phyloP scores from a whole-genome alignment of 306 rosid species.

The Lathyrus aphaca region DNA sequence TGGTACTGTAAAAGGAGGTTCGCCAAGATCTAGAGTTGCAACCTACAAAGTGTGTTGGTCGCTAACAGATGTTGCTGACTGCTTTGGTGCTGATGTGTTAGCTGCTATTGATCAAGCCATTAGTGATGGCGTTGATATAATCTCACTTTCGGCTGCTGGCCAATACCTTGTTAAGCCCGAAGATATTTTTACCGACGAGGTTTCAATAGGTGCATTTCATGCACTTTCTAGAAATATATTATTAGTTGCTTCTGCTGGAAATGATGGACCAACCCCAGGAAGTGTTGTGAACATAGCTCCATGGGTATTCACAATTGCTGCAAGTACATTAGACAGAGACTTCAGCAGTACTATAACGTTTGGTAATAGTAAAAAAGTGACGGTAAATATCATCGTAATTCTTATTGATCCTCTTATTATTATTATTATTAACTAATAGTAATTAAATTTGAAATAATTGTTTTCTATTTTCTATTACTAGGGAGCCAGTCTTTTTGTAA shows the following conservation, averaged over 20 bases:
- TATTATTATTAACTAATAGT: neutral
- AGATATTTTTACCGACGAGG: slow-evolving; percentile 39
- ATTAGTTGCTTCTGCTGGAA: slow-evolving; percentile 64
- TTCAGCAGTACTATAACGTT: slow-evolving; percentile 53
- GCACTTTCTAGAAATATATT: slow-evolving; percentile 50
- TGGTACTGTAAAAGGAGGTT: slow-evolving; percentile 88
- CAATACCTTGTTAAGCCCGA: neutral
- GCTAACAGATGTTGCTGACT: neutral
- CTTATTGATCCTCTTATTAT: neutral
- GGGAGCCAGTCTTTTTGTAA: slow-evolving; percentile 61
- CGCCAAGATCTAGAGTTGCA: slow-evolving; percentile 72
- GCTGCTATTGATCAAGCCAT: slow-evolving; percentile 76
- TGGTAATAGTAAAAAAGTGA: slow-evolving; percentile 31
- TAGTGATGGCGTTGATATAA: slow-evolving; percentile 69
- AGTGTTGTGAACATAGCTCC: slow-evolving; percentile 59
- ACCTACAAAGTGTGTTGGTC: slow-evolving; percentile 86
- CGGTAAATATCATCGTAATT: slow-evolving; percentile 6
- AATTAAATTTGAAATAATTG: slow-evolving; percentile 9
- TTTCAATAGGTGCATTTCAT: slow-evolving; percentile 64
- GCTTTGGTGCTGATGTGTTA: slow-evolving; percentile 62
- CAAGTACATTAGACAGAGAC: slow-evolving; percentile 67
- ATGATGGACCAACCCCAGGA: slow-evolving; percentile 52
- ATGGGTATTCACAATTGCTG: slow-evolving; percentile 68
- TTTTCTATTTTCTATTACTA: neutral
- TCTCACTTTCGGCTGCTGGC: slow-evolving; percentile 53